A percentile compares a stretch with the other conserved stretches of the same genome.
phyloP scores from a whole-genome alignment of 352 stramenopile species.

The Phytopythium vexans region DNA sequence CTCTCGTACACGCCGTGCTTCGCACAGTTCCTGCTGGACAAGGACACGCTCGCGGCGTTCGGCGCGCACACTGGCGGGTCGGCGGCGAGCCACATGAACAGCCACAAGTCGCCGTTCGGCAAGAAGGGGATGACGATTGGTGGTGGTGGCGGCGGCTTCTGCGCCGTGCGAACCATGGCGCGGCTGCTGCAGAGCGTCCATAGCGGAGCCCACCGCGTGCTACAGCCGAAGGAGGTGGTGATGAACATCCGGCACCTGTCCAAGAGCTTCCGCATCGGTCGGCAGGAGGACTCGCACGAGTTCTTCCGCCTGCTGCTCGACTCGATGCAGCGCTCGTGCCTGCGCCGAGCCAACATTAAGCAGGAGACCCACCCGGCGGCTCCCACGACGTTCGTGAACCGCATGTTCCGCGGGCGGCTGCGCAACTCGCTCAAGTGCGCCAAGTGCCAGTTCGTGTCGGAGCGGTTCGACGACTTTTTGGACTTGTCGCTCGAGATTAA shows the following conservation, averaged over 20 bases:
- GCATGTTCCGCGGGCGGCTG: conserved; percentile 82
- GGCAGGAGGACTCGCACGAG: conserved; percentile 91
- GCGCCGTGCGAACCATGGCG: conserved; percentile 58
- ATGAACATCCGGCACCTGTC: conserved; percentile 85
- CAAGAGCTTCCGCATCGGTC: conserved; percentile 84
- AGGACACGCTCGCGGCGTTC: conserved; percentile 41
- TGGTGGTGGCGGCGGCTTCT: conserved; percentile 41
- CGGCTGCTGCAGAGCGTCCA: conserved; percentile 68
- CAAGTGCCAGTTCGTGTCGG: conserved; percentile 78
- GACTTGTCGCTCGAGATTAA: conserved; percentile 88
- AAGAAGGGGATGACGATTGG: conserved; percentile 15
- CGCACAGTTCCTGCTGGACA: conserved; percentile 87
- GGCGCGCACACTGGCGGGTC: conserved; percentile 13
- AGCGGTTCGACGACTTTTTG: conserved; percentile 83
- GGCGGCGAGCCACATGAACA: conserved; percentile 12
- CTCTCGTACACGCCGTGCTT: conserved; percentile 76
- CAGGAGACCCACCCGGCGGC: conserved; percentile 52
- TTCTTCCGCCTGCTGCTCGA: conserved; percentile 89
- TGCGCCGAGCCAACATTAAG: conserved; percentile 73
- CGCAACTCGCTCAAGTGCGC: conserved; percentile 83
- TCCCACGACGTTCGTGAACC: conserved; percentile 77
- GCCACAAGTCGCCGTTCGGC: conserved; percentile 18
- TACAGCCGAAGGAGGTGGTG: conserved; percentile 79
- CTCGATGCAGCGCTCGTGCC: conserved; percentile 75
- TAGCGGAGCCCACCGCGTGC: conserved; percentile 24